phyloP scores from a whole-genome alignment of 2,329 filamentous ascomycete genomes.

The Dissoconium aciculare region DNA sequence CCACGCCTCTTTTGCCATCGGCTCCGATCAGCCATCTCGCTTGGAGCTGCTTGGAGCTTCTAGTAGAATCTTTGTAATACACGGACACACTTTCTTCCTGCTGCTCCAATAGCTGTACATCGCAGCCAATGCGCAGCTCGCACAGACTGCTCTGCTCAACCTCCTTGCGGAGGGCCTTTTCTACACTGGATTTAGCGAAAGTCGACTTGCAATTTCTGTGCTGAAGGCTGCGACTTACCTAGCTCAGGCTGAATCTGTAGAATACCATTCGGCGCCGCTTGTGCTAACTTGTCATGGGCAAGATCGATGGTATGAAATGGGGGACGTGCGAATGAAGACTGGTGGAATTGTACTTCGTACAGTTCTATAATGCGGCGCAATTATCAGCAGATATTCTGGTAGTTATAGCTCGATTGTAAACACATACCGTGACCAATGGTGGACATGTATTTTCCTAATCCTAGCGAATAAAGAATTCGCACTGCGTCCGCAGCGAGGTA shows the following conservation, averaged over 20 bases:
- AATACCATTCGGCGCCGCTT: slow-evolving; percentile 4
- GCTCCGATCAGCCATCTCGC: slow-evolving; percentile 29
- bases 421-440: slow-evolving; percentile 5
- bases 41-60: slow-evolving; percentile 7
- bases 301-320: slow-evolving; percentile 4
- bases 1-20: slow-evolving; percentile 35
- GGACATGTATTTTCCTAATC: slow-evolving; percentile 4
- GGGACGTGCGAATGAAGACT: not conserved
- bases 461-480: slow-evolving; percentile 3
- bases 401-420: too few relatives aligned
- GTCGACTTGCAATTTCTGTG: slow-evolving; percentile 1
- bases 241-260: slow-evolving; percentile 6
- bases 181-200: not conserved
- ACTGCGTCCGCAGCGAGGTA: slow-evolving; percentile 5
- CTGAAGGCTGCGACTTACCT: slow-evolving; percentile 1
- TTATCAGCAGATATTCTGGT: too few relatives aligned
- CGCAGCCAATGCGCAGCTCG: slow-evolving; percentile 5
- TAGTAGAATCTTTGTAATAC: slow-evolving; percentile 7
- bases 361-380: slow-evolving; percentile 2
- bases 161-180: slow-evolving; percentile 1
- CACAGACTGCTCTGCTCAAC: slow-evolving; percentile 1
- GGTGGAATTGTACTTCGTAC: slow-evolving; percentile 5
- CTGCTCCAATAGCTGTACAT: slow-evolving; percentile 5
- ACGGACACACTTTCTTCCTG: slow-evolving; percentile 13
- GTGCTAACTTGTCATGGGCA: slow-evolving; percentile 3